Evolutionary conservation across 768 basidiomycete species (phyloP).

Genomic region (Trametes punicea): DNA sequence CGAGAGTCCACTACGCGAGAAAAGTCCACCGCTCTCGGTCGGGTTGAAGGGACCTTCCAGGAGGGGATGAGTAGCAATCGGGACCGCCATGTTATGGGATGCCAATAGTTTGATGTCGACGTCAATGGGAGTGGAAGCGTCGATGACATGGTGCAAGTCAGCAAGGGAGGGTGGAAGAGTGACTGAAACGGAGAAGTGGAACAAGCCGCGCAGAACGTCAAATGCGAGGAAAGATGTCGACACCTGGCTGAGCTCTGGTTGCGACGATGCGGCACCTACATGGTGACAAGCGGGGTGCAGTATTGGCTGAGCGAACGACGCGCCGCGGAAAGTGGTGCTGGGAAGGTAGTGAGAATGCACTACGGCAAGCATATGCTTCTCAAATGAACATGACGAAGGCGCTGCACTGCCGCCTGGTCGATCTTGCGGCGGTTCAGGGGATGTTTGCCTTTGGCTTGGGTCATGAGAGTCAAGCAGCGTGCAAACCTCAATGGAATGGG

Average conservation of each 20-base stretch:
- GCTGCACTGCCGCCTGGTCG: not conserved
- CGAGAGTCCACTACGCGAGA: slow-evolving; percentile 23
- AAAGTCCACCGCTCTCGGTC: slow-evolving; percentile 5
- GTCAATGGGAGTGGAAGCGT: slow-evolving; percentile 23
- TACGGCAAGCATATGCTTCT: slow-evolving; percentile 5
- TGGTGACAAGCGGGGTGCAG: no score
- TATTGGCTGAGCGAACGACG: slow-evolving; percentile 19
- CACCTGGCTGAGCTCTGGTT: slow-evolving; percentile 28
- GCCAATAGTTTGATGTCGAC: slow-evolving; percentile 43
- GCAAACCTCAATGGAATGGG: slow-evolving; percentile 49
- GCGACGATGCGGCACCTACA: not conserved
- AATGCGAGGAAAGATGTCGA: slow-evolving; percentile 44
- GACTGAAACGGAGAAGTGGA: slow-evolving; percentile 42
- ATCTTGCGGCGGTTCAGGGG: not conserved
- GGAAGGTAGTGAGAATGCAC: slow-evolving; percentile 17
- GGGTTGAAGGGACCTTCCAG: slow-evolving; percentile 40
- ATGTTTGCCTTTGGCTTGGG: not conserved
- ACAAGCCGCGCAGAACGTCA: slow-evolving; percentile 46
- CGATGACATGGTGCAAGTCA: not conserved
- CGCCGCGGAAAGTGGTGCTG: slow-evolving; percentile 37
- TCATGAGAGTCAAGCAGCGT: slow-evolving; percentile 17
- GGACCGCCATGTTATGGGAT: slow-evolving; percentile 40
- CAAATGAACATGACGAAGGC: not conserved
- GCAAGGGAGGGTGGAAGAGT: slow-evolving; percentile 13
- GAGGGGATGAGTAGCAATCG: slow-evolving; percentile 27